phyloP scores from a whole-genome alignment of 2,329 filamentous ascomycete genomes.

The Neopestalotiopsis clavispora region DNA sequence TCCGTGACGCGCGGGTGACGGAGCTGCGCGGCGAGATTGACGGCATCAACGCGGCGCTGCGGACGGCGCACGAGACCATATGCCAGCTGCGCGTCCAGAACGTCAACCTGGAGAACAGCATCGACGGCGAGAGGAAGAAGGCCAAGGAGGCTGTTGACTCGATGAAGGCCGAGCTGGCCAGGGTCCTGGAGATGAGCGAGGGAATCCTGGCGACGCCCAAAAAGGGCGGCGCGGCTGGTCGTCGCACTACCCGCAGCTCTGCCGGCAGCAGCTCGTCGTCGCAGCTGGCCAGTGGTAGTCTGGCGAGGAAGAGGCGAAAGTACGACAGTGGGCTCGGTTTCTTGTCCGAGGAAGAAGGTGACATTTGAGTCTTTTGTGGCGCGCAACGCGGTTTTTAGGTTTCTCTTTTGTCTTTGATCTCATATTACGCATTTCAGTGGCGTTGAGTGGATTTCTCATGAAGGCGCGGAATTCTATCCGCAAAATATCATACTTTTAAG shows the following conservation, averaged over 20 bases:
- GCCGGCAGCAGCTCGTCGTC: conserved; percentile 25
- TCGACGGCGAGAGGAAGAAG: conserved; percentile 43
- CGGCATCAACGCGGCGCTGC: conserved; percentile 43
- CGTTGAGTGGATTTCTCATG: neutral
- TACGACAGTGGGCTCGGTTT: conserved; percentile 62
- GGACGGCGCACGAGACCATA: conserved; percentile 52
- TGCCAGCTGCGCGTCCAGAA: conserved; percentile 53
- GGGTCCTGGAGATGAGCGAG: conserved; percentile 51
- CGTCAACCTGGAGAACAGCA: conserved; percentile 37
- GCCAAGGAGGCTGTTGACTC: conserved; percentile 51
- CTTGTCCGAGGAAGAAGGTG: conserved; percentile 56
- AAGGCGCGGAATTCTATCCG: too few relatives aligned
- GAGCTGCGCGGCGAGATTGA: conserved; percentile 43
- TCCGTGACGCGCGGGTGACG: conserved; percentile 53
- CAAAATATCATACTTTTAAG: neutral
- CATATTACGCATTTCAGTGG: neutral
- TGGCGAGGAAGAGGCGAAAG: conserved; percentile 48
- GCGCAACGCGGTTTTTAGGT: neutral
- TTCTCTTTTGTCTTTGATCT: neutral
- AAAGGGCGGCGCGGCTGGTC: conserved; percentile 24
- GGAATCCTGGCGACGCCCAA: conserved; percentile 43
- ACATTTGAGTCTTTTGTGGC: neutral
- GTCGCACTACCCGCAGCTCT: conserved; percentile 8
- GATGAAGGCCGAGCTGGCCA: conserved; percentile 57
- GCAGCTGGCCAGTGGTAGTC: conserved; percentile 12